Conservation (phyloP, 1,284 basidiomycete genomes). For the Ceratorhiza oryzae-sativae region DNA sequence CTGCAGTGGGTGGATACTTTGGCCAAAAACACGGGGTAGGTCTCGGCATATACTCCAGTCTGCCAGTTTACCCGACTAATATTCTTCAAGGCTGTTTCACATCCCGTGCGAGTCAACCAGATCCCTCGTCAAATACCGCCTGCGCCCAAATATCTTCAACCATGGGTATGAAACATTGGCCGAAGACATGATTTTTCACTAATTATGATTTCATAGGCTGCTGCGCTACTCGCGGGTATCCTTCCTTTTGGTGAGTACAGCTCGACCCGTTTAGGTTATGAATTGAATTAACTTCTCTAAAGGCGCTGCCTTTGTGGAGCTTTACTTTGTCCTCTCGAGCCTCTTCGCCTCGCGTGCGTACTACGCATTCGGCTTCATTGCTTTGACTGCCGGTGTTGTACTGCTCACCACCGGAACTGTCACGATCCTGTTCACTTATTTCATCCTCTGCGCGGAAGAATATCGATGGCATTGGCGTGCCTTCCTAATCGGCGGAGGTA, state of each 20-base stretch:
- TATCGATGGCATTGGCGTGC: slow-evolving; percentile 98
- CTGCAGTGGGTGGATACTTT: slow-evolving; percentile 58
- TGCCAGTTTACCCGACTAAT: slow-evolving; percentile 13
- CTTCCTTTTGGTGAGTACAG: slow-evolving; percentile 79
- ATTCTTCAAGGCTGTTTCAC: slow-evolving; percentile 62
- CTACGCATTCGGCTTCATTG: slow-evolving; percentile 95
- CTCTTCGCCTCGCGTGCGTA: slow-evolving; percentile 94
- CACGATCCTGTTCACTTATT: slow-evolving; percentile 90
- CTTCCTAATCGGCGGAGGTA: slow-evolving; percentile 93
- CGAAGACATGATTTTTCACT: slow-evolving; percentile 28
- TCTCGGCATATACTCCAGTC: slow-evolving; percentile 24
- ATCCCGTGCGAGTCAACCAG: slow-evolving; percentile 89
- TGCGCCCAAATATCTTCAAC: slow-evolving; percentile 79
- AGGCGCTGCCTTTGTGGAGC: slow-evolving; percentile 94
- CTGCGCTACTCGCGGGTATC: slow-evolving; percentile 85
- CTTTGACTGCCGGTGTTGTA: slow-evolving; percentile 86
- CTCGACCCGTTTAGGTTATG: neutral
- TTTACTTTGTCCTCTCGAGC: slow-evolving; percentile 93
- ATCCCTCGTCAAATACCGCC: slow-evolving; percentile 94
- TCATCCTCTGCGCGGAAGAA: slow-evolving; percentile 93
- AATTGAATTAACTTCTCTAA: slow-evolving; percentile 16
- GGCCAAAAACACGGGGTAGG: slow-evolving; percentile 88
- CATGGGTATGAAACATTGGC: slow-evolving; percentile 62
- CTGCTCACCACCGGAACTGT: slow-evolving; percentile 89
- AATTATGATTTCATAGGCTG: slow-evolving; percentile 57